These are phyloP conservation scores for Bipolaris oryzae DNA, from an alignment of 2,329 filamentous ascomycete genomes.

Conservation along the genomic window DNA sequence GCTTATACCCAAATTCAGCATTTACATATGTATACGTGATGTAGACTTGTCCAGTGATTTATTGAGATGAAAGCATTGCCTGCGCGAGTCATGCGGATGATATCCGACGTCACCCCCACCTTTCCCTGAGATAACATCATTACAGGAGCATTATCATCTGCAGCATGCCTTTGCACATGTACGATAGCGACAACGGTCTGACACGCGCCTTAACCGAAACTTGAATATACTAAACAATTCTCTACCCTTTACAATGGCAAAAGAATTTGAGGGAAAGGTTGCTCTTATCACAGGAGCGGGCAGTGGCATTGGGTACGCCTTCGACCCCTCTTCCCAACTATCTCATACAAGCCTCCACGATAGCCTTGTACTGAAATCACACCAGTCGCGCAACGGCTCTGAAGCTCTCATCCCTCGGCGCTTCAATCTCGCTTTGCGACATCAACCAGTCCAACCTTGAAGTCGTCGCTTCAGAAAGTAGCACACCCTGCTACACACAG, in stretches of 20 bases:
- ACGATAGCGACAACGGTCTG: background rate
- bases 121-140: constrained; percentile 30
- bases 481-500: constrained; percentile 35
- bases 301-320: constrained; percentile 55
- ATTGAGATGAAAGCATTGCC: background rate
- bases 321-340: background rate
- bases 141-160: constrained; percentile 19
- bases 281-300: constrained; percentile 41
- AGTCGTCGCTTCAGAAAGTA: constrained; percentile 42
- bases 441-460: constrained; percentile 51
- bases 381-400: constrained; percentile 53
- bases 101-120: constrained; percentile 48
- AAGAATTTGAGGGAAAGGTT: constrained; percentile 39
- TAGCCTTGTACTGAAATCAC: background rate
- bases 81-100: constrained; percentile 33
- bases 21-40: background rate
- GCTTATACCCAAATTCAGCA: background rate
- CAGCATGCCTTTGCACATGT: background rate
- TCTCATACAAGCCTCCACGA: background rate
- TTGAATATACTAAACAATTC: too few relatives aligned
- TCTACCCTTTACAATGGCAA: constrained; percentile 24
- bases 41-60: background rate
- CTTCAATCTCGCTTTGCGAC: constrained; percentile 43
- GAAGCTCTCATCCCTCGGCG: constrained; percentile 56
- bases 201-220: background rate